These are phyloP conservation scores for Phytophthora quininea DNA, from an alignment of 352 stramenopile species.

Conservation along the genomic window DNA sequence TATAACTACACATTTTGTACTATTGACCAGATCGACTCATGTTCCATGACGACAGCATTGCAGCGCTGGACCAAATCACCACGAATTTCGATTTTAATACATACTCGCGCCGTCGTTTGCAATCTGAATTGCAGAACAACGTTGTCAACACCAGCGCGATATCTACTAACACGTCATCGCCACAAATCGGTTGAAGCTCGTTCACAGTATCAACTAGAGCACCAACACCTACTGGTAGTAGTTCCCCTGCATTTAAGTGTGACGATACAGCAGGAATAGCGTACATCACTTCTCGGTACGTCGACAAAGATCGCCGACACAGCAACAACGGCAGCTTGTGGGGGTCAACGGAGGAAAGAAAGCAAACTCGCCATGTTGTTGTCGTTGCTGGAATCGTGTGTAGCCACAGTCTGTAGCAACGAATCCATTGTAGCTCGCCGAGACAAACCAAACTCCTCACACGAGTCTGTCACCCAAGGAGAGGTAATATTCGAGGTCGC, in stretches of 20 bases:
- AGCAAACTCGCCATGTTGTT: too few species aligned
- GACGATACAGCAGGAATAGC: neutral
- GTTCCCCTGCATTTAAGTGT: neutral
- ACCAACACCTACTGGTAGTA: neutral
- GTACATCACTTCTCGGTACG: too few species aligned
- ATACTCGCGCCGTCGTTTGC: neutral
- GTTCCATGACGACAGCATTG: neutral
- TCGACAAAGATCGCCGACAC: too few species aligned
- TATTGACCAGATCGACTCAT: neutral
- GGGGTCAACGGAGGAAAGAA: too few species aligned
- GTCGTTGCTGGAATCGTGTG: too few species aligned
- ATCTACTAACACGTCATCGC: constrained; percentile 10
- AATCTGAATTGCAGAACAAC: constrained; percentile 6
- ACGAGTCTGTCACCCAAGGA: too few species aligned
- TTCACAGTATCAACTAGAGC: neutral
- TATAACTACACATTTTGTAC: neutral
- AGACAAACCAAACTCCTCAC: too few species aligned
- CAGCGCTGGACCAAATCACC: neutral
- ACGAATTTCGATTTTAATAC: constrained; percentile 10
- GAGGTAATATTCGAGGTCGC: too few species aligned
- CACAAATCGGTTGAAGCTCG: neutral
- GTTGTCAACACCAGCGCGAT: constrained; percentile 6
- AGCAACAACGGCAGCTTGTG: too few species aligned
- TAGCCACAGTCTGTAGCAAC: too few species aligned
- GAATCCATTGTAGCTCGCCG: too few species aligned